Base-by-base conservation (phyloP, 1,284 basidiomycete genomes). In the Cryptococcus sp. region DNA sequence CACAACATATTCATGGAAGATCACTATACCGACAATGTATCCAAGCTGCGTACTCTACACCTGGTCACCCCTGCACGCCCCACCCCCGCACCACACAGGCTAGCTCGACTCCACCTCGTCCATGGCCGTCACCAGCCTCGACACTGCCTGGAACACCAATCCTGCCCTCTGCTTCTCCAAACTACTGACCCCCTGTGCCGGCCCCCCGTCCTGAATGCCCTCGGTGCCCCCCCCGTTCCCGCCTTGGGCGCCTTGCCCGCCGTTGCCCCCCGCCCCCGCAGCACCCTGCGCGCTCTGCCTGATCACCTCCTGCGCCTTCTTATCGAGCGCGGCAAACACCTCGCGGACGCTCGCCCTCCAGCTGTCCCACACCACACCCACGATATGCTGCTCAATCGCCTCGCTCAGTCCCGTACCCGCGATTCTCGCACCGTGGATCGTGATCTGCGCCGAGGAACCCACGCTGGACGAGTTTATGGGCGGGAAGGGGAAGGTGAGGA, bases 341-440 rank as follows among this genome's bases (percentile, higher is more conserved):
- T 78, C 75, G 46, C 75, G 61, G 15, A 78, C 58, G 16, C 70
- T 66, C 24, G 75, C 74, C 36, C 76, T 57, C 76, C 76, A 78
- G 7, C 65, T 69, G 49, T 76, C 76, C 76, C 76, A 78, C 4
- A 77, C 66, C 9, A 78, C 71, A 7, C 72, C 73, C 38, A 78
- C 71, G 44, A 78, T 78, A 59, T 78, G 76, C 40, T 69, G 66
- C 53, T 78, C 76, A 43, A 78, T 76, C 36, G 75, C 75, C 49
- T 76, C 73, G 9, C 68, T 68, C 37, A 78, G 59, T 15, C 75
- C 76, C 8, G 76, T 78, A 7, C 72, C 71, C 1, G 69, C 64
- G 7, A 76, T 55, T 24, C 70, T 56, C 1, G 75, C 76, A 23
- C 75, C 74, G 53, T 76, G 75, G 16, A 78, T 65, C 9, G 65